Percentiles rank a stretch among this genome's conserved stretches.
phyloP scores from a whole-genome alignment of 148 eudicot species.

The Rhododendron williamsianum region DNA sequence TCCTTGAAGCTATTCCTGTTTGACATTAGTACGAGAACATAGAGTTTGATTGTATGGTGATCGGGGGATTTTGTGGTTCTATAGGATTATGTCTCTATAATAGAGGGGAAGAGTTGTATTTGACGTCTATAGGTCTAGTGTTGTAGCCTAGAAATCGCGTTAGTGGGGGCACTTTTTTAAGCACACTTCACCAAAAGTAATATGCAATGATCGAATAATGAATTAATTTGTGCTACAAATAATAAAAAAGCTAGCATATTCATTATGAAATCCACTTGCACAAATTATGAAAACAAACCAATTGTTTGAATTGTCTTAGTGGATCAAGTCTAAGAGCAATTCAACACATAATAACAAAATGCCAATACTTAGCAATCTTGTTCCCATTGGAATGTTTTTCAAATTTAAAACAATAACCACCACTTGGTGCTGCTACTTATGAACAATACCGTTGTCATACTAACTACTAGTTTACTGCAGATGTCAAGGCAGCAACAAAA shows the following conservation, averaged over 20 bases:
- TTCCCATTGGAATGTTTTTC: no score
- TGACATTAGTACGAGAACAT: neutral
- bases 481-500: slow-evolving; percentile 74
- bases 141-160: neutral
- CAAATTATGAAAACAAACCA: neutral
- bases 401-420: no score
- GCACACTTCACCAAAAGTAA: neutral
- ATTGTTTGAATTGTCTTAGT: neutral
- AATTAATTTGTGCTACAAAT: neutral
- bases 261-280: neutral
- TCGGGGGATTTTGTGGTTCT: neutral
- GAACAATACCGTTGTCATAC: neutral
- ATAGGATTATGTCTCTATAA: neutral
- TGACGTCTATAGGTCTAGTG: neutral
- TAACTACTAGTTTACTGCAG: slow-evolving; percentile 35
- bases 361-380: no score
- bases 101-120: neutral
- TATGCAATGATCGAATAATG: neutral
- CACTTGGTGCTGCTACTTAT: slow-evolving; percentile 7
- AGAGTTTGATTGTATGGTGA: neutral
- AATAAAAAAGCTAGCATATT: no score
- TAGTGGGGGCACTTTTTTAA: neutral
- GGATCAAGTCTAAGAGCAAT: no score
- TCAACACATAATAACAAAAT: no score
- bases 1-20: neutral